phyloP scores from a whole-genome alignment of 2,329 filamentous ascomycete species.

The Fusarium sp. region DNA sequence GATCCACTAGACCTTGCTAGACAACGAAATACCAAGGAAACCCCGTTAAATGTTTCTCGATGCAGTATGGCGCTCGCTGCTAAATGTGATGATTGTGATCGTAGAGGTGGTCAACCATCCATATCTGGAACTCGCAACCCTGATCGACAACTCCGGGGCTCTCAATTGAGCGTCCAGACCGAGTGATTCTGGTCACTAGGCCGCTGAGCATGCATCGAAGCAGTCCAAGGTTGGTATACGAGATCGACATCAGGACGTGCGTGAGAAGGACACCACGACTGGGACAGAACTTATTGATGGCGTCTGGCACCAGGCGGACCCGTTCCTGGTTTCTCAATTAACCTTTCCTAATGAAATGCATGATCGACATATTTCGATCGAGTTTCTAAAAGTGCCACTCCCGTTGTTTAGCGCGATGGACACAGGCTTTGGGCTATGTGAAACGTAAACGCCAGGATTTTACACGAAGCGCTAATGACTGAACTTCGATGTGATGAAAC shows the following conservation, averaged over 20 bases:
- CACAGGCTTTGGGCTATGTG: conserved; percentile 4
- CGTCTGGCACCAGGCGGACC: not conserved
- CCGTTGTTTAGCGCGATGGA: conserved; percentile 11
- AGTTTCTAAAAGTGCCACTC: conserved; percentile 13
- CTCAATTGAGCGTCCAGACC: not conserved
- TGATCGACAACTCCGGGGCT: not conserved
- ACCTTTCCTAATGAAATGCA: not conserved
- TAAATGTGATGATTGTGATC: not conserved
- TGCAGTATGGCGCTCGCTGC: not conserved
- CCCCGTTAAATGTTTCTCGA: not conserved
- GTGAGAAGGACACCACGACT: not conserved
- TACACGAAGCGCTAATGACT: not conserved
- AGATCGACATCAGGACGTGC: not conserved
- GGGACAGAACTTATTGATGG: not conserved
- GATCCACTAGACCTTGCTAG: not conserved
- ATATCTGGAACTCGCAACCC: not conserved
- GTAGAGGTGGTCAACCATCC: not conserved
- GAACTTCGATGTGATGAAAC: not conserved
- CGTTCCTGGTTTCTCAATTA: conserved; percentile 14
- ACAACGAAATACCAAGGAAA: not conserved
- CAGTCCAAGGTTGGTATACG: not conserved
- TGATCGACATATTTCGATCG: not conserved
- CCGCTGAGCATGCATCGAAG: not conserved
- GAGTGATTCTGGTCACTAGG: not conserved
- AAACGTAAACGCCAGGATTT: conserved; percentile 21